Base-by-base conservation (phyloP, 2,329 filamentous ascomycete species). In the Alternaria rosae region DNA sequence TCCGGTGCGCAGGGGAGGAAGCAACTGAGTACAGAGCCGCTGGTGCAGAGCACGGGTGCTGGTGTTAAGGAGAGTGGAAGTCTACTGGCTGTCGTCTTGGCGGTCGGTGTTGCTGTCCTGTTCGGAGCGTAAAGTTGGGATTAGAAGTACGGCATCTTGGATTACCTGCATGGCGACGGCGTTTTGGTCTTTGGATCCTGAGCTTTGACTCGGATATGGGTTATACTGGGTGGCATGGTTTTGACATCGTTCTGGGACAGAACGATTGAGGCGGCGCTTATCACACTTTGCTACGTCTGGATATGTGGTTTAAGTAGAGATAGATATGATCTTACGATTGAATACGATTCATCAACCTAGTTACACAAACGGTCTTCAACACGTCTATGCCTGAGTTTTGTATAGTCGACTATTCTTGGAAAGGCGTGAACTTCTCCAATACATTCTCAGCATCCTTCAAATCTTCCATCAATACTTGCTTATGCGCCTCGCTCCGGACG, bases 351-450 rank as follows among this genome's bases (percentile, higher is more conserved):
- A 35, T 35, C 38, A 43, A 55, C 6, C 32, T 23, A 11, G 9
- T 23, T 35, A 12, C 3, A 11, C 13, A 10, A 12, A n/a, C 5
- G 30, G 2, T 43, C 20, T 6, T 23, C 42, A 13, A 4, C 11
- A 38, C 1, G 2, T 13, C 13, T 1, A 3, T 17, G 12, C 5
- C 13, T 23, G 13, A 15, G 35, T 17, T 4, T 15, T 12, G 17
- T 5, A 6, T 5, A 3, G 1, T n/a, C 9, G 8, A 17, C 15
- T 64, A 73, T 60, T 76, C 72, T 45, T 59, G 58, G 70, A 80
- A 80, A 12, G 78, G 70, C 26, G 75, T 78, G 41, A 79, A 80
- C 48, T 59, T 71, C 53, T 75, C 76, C 63, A 80, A 59, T 26
- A 76, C 76, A 15, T n/a, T 59, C 57, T 75, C 65, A 5, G 78